Evolutionary conservation across 169 alveolate species (phyloP), one percentile per base, ranked within the genome.

Genomic region (Hepatocystis sp.): DNA sequence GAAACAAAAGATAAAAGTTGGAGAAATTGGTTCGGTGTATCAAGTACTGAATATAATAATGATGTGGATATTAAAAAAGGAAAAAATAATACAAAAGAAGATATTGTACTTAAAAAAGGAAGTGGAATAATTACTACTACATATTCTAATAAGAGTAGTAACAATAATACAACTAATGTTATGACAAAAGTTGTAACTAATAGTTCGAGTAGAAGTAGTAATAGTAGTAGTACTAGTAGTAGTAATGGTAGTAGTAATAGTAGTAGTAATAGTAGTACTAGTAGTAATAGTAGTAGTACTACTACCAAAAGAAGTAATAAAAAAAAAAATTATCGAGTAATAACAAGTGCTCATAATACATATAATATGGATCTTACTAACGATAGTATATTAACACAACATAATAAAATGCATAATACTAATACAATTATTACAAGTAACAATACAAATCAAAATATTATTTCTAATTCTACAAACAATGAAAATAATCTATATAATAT

Each of bases 11-110:
- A 76, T 25, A 76, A 76, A 63, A 52, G 88, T 2, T 76, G 88
- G 88, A 76, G 88, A 58, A 76, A 76, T 27, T 76, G 88, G 88
- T 76, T 76, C 19, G 88, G 88, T 27, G 88, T 76, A 8, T 76
- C 88, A 2, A 76, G 63, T 44, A 66, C 39, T 21, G 88, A 76
- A 32, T 58, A 76, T 36, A 46, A 76, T 46, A 76, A 76, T 52
- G 27, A 34, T 2, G 2, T 60, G n/a, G 58, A 58, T 36, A 30
- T 2, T 1, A 76, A 56, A n/a, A 76, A 5, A n/a, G 21, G 5
- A 25, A 63, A 51, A 13, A 49, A 51, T 25, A 76, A 71, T 34
- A 1, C 15, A 1, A 76, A 76, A 58, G 63, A 7, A 44, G 32
- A 40, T 5, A 21, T 4, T 17, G 4, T 39, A 13, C 4, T 40